These are phyloP conservation scores for Aphanoascus verrucosus DNA, from an alignment of 2,329 filamentous ascomycete genomes.

Conservation along the genomic window DNA sequence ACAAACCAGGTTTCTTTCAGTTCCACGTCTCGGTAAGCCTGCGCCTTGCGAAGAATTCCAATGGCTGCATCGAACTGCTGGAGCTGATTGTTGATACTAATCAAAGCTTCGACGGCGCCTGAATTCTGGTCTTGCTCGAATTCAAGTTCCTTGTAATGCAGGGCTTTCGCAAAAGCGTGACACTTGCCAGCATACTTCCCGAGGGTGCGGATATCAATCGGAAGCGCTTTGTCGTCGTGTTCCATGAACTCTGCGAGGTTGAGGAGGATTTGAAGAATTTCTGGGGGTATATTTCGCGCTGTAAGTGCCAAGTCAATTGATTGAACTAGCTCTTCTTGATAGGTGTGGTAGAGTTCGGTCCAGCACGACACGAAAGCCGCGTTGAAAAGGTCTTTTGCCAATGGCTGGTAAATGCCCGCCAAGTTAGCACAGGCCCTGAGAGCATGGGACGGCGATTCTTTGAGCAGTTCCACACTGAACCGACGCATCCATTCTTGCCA, in stretches of 20 bases:
- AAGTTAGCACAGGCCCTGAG: constrained; percentile 84
- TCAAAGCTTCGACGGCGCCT: constrained; percentile 88
- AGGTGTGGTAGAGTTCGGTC: constrained; percentile 94
- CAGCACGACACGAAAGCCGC: constrained; percentile 98
- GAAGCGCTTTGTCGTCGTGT: constrained; percentile 94
- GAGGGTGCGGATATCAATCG: constrained; percentile 90
- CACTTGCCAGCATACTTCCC: constrained; percentile 93
- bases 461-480: constrained; percentile 88
- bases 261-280: constrained; percentile 83
- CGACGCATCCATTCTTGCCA: constrained; percentile 98
- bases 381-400: constrained; percentile 92
- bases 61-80: constrained; percentile 98
- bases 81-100: constrained; percentile 98
- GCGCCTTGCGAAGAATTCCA: constrained; percentile 89
- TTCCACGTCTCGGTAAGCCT: constrained; percentile 91
- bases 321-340: constrained; percentile 89
- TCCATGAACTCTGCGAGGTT: constrained; percentile 99
- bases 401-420: constrained; percentile 79
- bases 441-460: constrained; percentile 92
- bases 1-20: constrained; percentile 98
- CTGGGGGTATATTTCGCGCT: constrained; percentile 88
- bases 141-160: constrained; percentile 98
- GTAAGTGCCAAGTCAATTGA: constrained; percentile 94
- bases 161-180: constrained; percentile 92
- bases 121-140: constrained; percentile 97